Conservation (phyloP, 164 flowering plant genomes). For the Magnolia sinica region DNA sequence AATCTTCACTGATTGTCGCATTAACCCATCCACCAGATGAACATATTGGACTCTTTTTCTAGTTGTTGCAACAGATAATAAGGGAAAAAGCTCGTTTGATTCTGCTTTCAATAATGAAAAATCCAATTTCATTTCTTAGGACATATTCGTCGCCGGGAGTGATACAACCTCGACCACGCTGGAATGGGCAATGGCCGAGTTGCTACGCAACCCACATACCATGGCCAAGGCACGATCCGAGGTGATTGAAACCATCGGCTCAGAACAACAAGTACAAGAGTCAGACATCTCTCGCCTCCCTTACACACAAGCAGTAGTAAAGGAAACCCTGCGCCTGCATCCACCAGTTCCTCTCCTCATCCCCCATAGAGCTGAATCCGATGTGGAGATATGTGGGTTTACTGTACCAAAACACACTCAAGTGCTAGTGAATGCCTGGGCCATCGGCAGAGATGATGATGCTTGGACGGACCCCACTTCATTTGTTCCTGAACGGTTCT, state of each 20-base stretch:
- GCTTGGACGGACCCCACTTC: neutral
- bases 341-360: constrained; percentile 6
- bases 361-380: constrained; percentile 2
- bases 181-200: constrained; percentile 36
- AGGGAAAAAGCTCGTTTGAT: too few relatives aligned
- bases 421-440: constrained; percentile 8
- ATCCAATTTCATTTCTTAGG: constrained; percentile 14
- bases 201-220: constrained; percentile 14
- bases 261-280: constrained; percentile 7
- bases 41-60: too few relatives aligned
- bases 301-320: constrained; percentile 8
- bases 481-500: constrained; percentile 38
- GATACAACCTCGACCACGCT: constrained; percentile 28
- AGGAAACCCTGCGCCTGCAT: constrained; percentile 11
- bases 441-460: constrained; percentile 5
- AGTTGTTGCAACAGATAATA: too few relatives aligned
- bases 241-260: constrained; percentile 13
- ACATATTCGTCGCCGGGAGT: constrained; percentile 23
- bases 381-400: constrained; percentile 3
- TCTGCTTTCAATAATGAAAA: neutral
- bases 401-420: constrained; percentile 2
- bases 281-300: constrained; percentile 2
- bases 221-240: constrained; percentile 18
- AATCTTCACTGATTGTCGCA: too few relatives aligned
- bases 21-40: too few relatives aligned